phyloP scores from a whole-genome alignment of 257 asterid genomes.

The Solanum clarkiae region DNA sequence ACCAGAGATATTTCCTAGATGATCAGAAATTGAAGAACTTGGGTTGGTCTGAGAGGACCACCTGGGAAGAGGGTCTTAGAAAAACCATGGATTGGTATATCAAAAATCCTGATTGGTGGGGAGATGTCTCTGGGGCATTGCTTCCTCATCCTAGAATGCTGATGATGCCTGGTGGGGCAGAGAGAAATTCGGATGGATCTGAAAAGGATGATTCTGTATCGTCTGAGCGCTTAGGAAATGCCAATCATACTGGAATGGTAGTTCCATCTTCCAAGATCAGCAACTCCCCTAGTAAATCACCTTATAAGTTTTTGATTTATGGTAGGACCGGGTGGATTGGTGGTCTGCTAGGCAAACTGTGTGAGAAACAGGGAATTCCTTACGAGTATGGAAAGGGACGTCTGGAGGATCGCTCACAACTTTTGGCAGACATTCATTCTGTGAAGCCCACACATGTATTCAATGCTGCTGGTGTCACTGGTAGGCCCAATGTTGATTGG shows the following conservation, averaged over 20 bases:
- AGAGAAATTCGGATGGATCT: slow-evolving; percentile 52
- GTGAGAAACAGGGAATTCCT: slow-evolving; percentile 80
- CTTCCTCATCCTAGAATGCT: slow-evolving; percentile 98
- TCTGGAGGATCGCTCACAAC: slow-evolving; percentile 53
- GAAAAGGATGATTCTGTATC: slow-evolving; percentile 53
- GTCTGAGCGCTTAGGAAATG: slow-evolving; percentile 29
- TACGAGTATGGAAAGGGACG: slow-evolving; percentile 89
- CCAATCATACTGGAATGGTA: slow-evolving; percentile 34
- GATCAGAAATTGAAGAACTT: slow-evolving; percentile 74
- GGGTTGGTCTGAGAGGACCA: slow-evolving; percentile 85
- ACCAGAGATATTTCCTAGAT: slow-evolving; percentile 92
- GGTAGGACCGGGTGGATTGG: slow-evolving; percentile 97
- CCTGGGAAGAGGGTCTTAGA: slow-evolving; percentile 85
- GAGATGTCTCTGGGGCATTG: slow-evolving; percentile 93
- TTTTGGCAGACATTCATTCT: slow-evolving; percentile 49
- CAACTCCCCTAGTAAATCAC: slow-evolving; percentile 30
- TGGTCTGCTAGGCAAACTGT: slow-evolving; percentile 82
- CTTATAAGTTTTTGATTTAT: slow-evolving; percentile 77
- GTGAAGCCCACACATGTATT: slow-evolving; percentile 87
- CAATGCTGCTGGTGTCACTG: slow-evolving; percentile 97
- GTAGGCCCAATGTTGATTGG: slow-evolving; percentile 99
- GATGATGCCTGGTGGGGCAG: slow-evolving; percentile 87
- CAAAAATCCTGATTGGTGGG: slow-evolving; percentile 93
- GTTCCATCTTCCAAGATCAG: slow-evolving; percentile 35
- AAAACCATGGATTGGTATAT: slow-evolving; percentile 91